A percentile compares a stretch with the other conserved stretches of the same genome.
Evolutionary conservation across 148 eudicot species (phyloP).

Genomic region (Rhododendron simsii): DNA sequence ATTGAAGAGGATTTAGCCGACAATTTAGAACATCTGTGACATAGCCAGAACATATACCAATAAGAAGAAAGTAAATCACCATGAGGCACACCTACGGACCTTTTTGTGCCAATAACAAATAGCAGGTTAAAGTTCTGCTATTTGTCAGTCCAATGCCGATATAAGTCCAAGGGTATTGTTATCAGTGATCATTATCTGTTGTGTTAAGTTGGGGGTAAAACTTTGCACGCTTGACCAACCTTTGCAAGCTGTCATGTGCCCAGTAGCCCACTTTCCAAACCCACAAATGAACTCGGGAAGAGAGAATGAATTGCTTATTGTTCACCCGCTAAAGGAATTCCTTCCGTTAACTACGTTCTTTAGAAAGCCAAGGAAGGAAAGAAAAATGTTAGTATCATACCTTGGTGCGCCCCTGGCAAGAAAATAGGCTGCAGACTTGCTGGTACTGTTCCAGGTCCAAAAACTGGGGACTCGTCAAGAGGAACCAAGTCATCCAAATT

Average conservation of each 20-base stretch:
- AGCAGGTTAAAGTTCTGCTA: too few relatives aligned
- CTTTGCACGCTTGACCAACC: background rate
- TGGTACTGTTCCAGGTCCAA: constrained; percentile 22
- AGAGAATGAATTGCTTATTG: background rate
- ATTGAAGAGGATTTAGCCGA: background rate
- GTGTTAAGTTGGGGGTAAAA: background rate
- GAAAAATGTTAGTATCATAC: constrained; percentile 1
- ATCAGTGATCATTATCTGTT: background rate
- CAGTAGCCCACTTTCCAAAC: background rate
- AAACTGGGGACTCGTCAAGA: constrained; percentile 17
- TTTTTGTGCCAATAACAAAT: background rate
- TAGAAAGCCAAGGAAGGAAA: background rate
- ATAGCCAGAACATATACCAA: background rate
- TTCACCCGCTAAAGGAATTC: background rate
- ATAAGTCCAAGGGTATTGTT: background rate
- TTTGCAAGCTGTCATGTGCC: background rate
- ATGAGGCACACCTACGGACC: background rate
- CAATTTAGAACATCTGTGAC: background rate
- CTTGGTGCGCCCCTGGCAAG: constrained; percentile 16
- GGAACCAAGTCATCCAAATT: constrained; percentile 27
- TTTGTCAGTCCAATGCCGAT: background rate
- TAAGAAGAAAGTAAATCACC: background rate
- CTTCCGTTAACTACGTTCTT: background rate
- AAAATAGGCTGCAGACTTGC: constrained; percentile 6
- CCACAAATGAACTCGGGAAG: background rate